Base-by-base conservation (phyloP, 2,329 filamentous ascomycete genomes). In the Fusarium sarcochroum region DNA sequence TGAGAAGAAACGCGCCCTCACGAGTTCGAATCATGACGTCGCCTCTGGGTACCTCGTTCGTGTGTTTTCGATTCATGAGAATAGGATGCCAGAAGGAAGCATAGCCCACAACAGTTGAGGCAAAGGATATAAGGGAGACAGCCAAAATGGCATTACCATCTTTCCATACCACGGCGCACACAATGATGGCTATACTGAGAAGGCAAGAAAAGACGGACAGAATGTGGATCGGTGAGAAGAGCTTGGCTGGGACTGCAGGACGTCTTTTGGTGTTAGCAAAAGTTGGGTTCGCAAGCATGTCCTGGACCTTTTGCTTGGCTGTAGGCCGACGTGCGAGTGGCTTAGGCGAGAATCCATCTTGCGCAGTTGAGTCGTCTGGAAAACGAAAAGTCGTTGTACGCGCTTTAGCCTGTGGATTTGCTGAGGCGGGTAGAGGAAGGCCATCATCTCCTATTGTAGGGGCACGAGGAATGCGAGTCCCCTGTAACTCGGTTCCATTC, bases 1-100 rank as follows among this genome's bases (percentile, higher is more conserved):
- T 78, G 8, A 89, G 78, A 3, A 90, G 74, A 66, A 90, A 89
- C 2, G 86, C 87, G 2, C 87, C 87, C 68, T 87, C 84, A 7
- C 87, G 83, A 1, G 88, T 90, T 27, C 85, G 83, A 56, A 90
- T 89, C 27, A 89, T 82, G n/a, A 90, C 83, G 65, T 90, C 87
- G 3, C 87, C 87, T 4, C 68, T 70, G 2, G 87, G 87, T 0
- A 88, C 84, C 20, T 81, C 75, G 30, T 83, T 81, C 8, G 75
- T 82, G 53, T 84, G 81, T 48, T 79, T 80, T 23, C 87, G 83
- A 35, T 81, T 81, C 78, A 84, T 86, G 20, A 90, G 80, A 11
- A 84, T 78, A 0, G 88, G 86, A 34, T 79, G 78, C 88, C 88
- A 90, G 75, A 82, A 84, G 5, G 85, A 87, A 10, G 87, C 87